phyloP scores from a whole-genome alignment of 352 stramenopile genomes.

The Globisporangium paroecandrum region DNA sequence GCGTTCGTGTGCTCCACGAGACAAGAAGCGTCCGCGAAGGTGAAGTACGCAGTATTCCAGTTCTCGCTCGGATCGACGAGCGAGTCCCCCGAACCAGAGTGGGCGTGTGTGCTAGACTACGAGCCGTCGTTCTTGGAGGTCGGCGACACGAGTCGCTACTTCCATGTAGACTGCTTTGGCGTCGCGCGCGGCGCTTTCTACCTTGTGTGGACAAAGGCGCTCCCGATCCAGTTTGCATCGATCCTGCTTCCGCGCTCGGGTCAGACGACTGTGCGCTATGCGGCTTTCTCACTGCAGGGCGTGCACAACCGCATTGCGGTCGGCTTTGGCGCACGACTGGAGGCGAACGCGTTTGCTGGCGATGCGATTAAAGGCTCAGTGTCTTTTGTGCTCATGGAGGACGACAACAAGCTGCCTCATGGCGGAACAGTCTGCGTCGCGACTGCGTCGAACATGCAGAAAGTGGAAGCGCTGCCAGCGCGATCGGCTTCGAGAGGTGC shows the following conservation, averaged over 20 bases:
- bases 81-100: slow-evolving; percentile 40
- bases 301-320: slow-evolving; percentile 41
- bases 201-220: slow-evolving; percentile 57
- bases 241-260: slow-evolving; percentile 53
- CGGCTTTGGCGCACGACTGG: slow-evolving; percentile 53
- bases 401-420: slow-evolving; percentile 20
- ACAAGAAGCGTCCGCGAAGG: slow-evolving; percentile 28
- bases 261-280: slow-evolving; percentile 51
- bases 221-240: slow-evolving; percentile 59
- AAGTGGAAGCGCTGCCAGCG: slow-evolving; percentile 33
- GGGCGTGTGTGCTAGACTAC: slow-evolving; percentile 65
- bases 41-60: slow-evolving; percentile 77
- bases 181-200: slow-evolving; percentile 67
- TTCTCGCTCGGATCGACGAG: slow-evolving; percentile 36
- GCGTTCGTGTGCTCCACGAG: slow-evolving; percentile 63
- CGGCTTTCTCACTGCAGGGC: slow-evolving; percentile 64
- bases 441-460: slow-evolving; percentile 66
- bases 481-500: slow-evolving; percentile 8
- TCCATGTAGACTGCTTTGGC: slow-evolving; percentile 54
- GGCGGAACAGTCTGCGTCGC: slow-evolving; percentile 54
- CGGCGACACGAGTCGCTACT: slow-evolving; percentile 33
- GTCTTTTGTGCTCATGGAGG: slow-evolving; percentile 62
- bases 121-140: slow-evolving; percentile 52
- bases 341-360: slow-evolving; percentile 44
- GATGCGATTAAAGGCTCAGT: slow-evolving; percentile 64